Evolutionary conservation across 2,329 filamentous ascomycete species (phyloP).

Genomic region (Colletotrichum chrysophilum): DNA sequence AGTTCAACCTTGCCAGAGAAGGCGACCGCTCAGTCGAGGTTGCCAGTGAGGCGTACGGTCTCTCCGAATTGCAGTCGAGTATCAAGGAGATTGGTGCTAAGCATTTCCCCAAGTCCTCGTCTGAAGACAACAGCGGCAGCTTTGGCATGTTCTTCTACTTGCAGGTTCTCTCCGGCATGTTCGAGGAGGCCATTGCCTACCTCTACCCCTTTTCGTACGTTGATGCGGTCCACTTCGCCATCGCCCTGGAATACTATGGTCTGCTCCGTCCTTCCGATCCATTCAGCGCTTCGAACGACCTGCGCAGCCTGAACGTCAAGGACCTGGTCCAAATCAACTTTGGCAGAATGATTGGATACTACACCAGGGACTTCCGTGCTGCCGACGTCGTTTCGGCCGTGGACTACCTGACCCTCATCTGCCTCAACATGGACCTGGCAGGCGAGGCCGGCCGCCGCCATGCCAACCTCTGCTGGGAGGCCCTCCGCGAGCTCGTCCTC

Average conservation of each 20-base stretch:
- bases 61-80: slow-evolving; percentile 75
- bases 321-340: slow-evolving; percentile 88
- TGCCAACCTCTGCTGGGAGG: slow-evolving; percentile 85
- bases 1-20: slow-evolving; percentile 73
- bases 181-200: slow-evolving; percentile 90
- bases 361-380: slow-evolving; percentile 94
- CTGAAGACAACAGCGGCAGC: slow-evolving; percentile 78
- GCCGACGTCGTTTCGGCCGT: slow-evolving; percentile 88
- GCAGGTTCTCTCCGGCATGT: slow-evolving; percentile 88
- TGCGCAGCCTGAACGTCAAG: slow-evolving; percentile 69
- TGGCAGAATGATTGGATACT: slow-evolving; percentile 90
- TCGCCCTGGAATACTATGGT: slow-evolving; percentile 88
- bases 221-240: slow-evolving; percentile 92
- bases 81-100: slow-evolving; percentile 89
- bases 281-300: slow-evolving; percentile 73
- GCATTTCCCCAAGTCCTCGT: slow-evolving; percentile 82
- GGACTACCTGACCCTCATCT: slow-evolving; percentile 91
- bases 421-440: slow-evolving; percentile 83
- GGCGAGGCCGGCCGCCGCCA: slow-evolving; percentile 79
- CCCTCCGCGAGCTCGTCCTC: slow-evolving; percentile 90
- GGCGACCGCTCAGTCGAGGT: slow-evolving; percentile 68
- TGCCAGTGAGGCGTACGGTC: slow-evolving; percentile 68
- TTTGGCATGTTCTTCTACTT: slow-evolving; percentile 95
- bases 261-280: slow-evolving; percentile 87
- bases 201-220: slow-evolving; percentile 91